phyloP scores from a whole-genome alignment of 805 yeast species.

The Metschnikowia matae region DNA sequence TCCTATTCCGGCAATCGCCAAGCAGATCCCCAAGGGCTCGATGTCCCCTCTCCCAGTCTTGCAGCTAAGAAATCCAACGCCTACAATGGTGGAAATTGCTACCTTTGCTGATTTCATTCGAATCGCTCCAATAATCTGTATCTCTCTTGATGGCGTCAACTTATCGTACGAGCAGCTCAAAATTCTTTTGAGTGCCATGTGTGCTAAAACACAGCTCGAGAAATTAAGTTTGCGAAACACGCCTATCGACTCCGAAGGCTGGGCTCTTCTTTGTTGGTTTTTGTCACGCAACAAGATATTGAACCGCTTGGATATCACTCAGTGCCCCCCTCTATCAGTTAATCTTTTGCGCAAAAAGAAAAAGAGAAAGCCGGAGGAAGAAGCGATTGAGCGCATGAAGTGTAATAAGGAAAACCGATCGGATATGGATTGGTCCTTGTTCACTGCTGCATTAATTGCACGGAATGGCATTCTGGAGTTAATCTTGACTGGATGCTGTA shows the following conservation, averaged over 20 bases:
- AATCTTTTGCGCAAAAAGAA: conserved; percentile 40
- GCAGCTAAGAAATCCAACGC: conserved; percentile 80
- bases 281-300: conserved; percentile 58
- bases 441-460: conserved; percentile 62
- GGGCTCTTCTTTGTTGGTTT: conserved; percentile 78
- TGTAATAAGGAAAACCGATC: conserved; percentile 56
- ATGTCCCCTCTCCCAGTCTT: conserved; percentile 68
- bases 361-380: conserved; percentile 24
- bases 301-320: conserved; percentile 66
- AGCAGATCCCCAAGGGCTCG: conserved; percentile 75
- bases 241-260: conserved; percentile 64
- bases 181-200: conserved; percentile 65
- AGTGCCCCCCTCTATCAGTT: conserved; percentile 49
- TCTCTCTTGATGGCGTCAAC: conserved; percentile 75
- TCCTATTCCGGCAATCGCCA: conserved; percentile 86
- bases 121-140: conserved; percentile 73
- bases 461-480: conserved; percentile 79
- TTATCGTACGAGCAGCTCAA: conserved; percentile 73
- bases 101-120: conserved; percentile 86
- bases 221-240: conserved; percentile 78
- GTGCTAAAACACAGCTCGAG: conserved; percentile 61
- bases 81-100: conserved; percentile 81
- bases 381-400: conserved; percentile 37
- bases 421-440: conserved; percentile 77
- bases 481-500: conserved; percentile 71